phyloP scores from a whole-genome alignment of 1,284 basidiomycete species.

The Tilletia walkeri region DNA sequence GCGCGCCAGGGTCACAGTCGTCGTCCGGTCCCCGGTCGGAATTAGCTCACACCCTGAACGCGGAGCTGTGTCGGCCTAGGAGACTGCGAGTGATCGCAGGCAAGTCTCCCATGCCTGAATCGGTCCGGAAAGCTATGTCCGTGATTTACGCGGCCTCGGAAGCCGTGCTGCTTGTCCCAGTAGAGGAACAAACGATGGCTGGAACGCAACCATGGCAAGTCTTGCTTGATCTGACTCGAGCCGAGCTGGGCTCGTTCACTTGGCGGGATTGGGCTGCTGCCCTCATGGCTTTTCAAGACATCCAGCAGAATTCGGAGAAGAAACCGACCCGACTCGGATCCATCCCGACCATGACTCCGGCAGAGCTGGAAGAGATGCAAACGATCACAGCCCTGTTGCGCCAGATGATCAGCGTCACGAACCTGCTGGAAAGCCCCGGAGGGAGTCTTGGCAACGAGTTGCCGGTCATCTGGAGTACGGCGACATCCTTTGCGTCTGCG shows the following conservation, averaged over 20 bases:
- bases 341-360: background rate
- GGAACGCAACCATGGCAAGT: background rate
- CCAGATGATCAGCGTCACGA: constrained; percentile 7
- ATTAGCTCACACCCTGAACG: background rate
- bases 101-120: background rate
- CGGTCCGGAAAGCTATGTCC: background rate
- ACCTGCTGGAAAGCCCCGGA: background rate
- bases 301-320: background rate
- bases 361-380: background rate
- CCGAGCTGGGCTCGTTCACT: constrained; percentile 9
- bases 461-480: background rate
- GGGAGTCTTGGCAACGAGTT: constrained; percentile 3
- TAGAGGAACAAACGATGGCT: background rate
- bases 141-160: background rate
- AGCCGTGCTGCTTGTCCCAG: background rate
- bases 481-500: background rate
- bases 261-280: background rate
- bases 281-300: background rate
- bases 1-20: too few relatives aligned
- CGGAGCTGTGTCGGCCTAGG: background rate
- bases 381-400: background rate
- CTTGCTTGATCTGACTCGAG: background rate
- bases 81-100: background rate
- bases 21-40: too few relatives aligned
- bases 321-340: background rate